Base-by-base conservation (phyloP, 257 asterid species). In the Solanum virginianum region DNA sequence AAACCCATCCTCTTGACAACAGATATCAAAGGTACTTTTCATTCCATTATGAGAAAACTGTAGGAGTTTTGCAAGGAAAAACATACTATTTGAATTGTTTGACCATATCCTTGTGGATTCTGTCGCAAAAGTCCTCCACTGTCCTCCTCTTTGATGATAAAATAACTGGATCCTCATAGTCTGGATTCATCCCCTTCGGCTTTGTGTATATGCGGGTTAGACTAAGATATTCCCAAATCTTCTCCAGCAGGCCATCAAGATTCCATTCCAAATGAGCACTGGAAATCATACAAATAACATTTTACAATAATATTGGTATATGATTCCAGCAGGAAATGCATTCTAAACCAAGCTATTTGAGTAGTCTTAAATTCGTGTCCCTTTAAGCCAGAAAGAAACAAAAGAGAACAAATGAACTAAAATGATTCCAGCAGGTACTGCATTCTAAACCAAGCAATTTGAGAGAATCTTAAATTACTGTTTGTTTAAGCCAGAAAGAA, bases 221-320 rank as follows among this genome's bases (percentile, higher is more conserved):
- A 85, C 88, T 70, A 63, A 97, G 97, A 87, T 97, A 97, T 88
- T 97, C 98, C 99, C 99, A 97, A 39, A 97, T 87, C 91, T 91
- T 92, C 87, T 97, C 99, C 81, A 97, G 92, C 87, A 97, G 93
- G 41, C 99, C 99, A 88, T 97, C 99, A 47, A 97, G 98, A 89
- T 97, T 97, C 99, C 99, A 97, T 85, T 97, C 99, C 90, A 97
- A 88, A 88, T 97, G 99, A 54, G 99, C 99, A 89, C 99, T 97
- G 81, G 41, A 85, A 57, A 56, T 56, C 80, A 80, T 70, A 26
- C 18, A 63, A 70, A 41, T 83, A 26, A 16, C 63, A 77, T 77
- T 75, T 49, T 26, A 53, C 47, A 6, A 51, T 24, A 77, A 77
- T 54, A 77, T 51, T 3, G 13, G 43, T 26, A 15, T n/a, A 18